phyloP scores from a whole-genome alignment of 169 alveolate species.

The Theileria orientalis region DNA sequence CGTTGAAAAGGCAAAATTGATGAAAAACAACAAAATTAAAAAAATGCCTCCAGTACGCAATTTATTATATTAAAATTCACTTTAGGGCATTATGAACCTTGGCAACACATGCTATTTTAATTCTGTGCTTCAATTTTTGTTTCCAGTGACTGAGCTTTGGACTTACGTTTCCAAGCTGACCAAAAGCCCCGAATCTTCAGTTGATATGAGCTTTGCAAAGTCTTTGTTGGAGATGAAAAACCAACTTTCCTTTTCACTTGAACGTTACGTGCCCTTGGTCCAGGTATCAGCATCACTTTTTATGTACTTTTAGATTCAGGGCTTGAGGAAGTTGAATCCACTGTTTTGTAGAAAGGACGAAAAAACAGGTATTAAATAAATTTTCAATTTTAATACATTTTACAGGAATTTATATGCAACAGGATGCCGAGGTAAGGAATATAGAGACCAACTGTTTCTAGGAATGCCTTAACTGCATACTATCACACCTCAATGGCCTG shows the following conservation, averaged over 20 bases:
- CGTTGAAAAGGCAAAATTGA: conserved; percentile 86
- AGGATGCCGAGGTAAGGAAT: conserved; percentile 82
- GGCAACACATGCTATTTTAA: conserved; percentile 96
- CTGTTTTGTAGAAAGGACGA: conserved; percentile 56
- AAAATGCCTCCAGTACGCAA: conserved; percentile 78
- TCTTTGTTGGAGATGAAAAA: conserved; percentile 66
- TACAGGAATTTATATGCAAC: conserved; percentile 79
- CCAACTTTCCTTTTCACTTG: conserved; percentile 56
- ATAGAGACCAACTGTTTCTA: neutral
- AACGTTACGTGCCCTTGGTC: conserved; percentile 47
- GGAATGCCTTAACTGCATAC: conserved; percentile 73
- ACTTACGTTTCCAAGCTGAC: conserved; percentile 51
- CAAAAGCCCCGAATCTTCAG: conserved; percentile 19
- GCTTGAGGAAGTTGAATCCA: conserved; percentile 47
- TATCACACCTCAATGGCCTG: conserved; percentile 19
- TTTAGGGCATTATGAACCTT: conserved; percentile 88
- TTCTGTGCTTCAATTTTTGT: conserved; percentile 83
- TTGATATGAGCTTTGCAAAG: conserved; percentile 43
- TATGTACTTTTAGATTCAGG: conserved; percentile 12
- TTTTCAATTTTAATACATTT: neutral
- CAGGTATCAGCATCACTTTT: conserved; percentile 18
- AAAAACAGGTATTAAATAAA: conserved; percentile 35
- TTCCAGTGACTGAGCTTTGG: conserved; percentile 77
- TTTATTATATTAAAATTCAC: conserved; percentile 8
- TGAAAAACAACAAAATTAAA: conserved; percentile 79